Conservation (phyloP, 352 stramenopile species). For the Phytophthora litchii region DNA sequence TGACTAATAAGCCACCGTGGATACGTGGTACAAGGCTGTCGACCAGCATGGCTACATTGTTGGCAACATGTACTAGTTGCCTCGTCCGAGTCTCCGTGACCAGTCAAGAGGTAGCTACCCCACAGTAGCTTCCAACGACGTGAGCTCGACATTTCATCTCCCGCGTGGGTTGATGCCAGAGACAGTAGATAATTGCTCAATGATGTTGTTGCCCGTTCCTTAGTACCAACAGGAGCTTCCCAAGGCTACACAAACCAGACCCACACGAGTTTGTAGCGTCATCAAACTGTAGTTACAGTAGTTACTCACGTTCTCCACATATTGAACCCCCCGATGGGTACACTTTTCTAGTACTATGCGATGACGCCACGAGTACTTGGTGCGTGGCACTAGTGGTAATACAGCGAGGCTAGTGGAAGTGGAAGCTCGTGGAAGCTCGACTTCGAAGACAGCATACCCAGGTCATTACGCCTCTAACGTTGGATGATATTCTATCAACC, state of each 20-base stretch:
- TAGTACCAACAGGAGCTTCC: not conserved
- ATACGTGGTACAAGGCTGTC: slow-evolving; percentile 11
- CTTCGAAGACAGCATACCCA: slow-evolving; percentile 14
- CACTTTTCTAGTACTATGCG: slow-evolving; percentile 22
- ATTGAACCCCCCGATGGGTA: slow-evolving; percentile 15
- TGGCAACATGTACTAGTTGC: slow-evolving; percentile 3
- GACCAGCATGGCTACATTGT: slow-evolving; percentile 9
- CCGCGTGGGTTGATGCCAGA: slow-evolving; percentile 8
- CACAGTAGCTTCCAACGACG: not conserved
- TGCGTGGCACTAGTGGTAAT: slow-evolving; percentile 3
- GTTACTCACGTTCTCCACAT: not conserved
- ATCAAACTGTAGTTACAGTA: not conserved
- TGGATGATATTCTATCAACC: too few relatives aligned
- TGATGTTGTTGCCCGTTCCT: not conserved
- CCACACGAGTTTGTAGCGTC: not conserved
- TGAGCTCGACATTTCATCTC: not conserved
- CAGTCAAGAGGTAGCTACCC: slow-evolving; percentile 7
- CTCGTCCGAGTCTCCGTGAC: not conserved
- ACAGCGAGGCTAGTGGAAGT: slow-evolving; percentile 1
- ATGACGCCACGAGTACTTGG: slow-evolving; percentile 4
- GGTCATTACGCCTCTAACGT: not conserved
- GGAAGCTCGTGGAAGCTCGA: slow-evolving; percentile 1
- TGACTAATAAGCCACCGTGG: slow-evolving; percentile 11
- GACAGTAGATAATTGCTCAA: not conserved
- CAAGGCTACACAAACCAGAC: not conserved